Evolutionary conservation across 441 rosid genomes (phyloP).

Genomic region (Gossypium aridum): DNA sequence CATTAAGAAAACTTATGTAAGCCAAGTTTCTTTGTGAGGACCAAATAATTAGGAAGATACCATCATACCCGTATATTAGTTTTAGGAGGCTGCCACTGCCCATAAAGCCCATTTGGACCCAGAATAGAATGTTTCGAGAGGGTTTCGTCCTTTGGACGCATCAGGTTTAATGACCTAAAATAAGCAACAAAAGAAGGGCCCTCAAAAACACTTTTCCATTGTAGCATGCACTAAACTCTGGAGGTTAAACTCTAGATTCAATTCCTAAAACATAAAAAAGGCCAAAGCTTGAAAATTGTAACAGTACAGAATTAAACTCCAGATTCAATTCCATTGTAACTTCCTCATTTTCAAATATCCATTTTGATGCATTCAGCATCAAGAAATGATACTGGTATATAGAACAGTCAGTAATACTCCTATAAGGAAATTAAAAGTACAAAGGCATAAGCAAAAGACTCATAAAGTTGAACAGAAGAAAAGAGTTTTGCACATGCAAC

Average conservation of each 20-base stretch:
- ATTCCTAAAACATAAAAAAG: not conserved
- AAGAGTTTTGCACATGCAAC: not conserved
- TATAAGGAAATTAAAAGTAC: not conserved
- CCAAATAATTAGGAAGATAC: slow-evolving; percentile 15
- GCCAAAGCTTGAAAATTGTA: not conserved
- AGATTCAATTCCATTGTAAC: not conserved
- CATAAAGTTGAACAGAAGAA: not conserved
- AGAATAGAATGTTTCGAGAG: slow-evolving; percentile 88
- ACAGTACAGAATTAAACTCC: not conserved
- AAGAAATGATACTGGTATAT: not conserved
- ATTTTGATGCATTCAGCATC: slow-evolving; percentile 4
- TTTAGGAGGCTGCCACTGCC: slow-evolving; percentile 77
- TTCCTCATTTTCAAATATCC: not conserved
- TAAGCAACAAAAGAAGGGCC: slow-evolving; percentile 15
- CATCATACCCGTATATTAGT: slow-evolving; percentile 46
- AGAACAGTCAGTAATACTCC: not conserved
- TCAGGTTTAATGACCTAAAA: slow-evolving; percentile 57
- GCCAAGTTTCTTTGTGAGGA: slow-evolving; percentile 13
- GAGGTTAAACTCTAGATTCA: not conserved
- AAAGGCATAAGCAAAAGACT: not conserved
- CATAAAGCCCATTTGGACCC: slow-evolving; percentile 83
- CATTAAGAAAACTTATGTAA: slow-evolving; percentile 21
- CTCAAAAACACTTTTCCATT: slow-evolving; percentile 6
- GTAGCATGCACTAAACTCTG: not conserved
- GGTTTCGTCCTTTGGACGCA: slow-evolving; percentile 72